Evolutionary conservation across 352 stramenopile genomes (phyloP).

Genomic region (Phytophthora rubi): DNA sequence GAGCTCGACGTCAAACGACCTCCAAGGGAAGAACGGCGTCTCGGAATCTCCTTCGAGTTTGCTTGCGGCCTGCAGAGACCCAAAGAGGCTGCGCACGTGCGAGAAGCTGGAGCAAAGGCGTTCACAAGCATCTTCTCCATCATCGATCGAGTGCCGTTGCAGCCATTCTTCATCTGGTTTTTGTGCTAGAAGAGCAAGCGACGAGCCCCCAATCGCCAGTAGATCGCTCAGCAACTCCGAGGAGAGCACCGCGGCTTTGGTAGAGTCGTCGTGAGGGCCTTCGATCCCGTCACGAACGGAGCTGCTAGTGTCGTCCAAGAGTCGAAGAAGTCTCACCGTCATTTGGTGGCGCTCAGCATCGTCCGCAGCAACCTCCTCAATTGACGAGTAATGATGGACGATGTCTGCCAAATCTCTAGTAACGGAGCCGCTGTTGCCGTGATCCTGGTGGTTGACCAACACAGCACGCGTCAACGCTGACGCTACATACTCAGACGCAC

Average conservation of each 20-base stretch:
- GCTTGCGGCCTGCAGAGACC: constrained; percentile 7
- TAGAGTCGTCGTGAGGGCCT: not conserved
- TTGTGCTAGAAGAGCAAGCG: not conserved
- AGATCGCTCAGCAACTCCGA: constrained; percentile 38
- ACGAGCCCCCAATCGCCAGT: constrained; percentile 16
- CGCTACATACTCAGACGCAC: constrained; percentile 20
- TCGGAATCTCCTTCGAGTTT: not conserved
- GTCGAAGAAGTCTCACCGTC: constrained; percentile 10
- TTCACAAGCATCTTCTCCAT: constrained; percentile 6
- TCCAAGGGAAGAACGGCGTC: constrained; percentile 32
- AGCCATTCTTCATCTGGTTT: constrained; percentile 13
- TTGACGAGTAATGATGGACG: constrained; percentile 9
- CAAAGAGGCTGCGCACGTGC: constrained; percentile 11
- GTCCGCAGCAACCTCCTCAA: constrained; percentile 6
- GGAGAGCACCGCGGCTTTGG: constrained; percentile 14
- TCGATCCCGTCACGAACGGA: not conserved
- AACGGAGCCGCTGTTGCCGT: not conserved
- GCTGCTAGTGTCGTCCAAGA: not conserved
- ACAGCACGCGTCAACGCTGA: constrained; percentile 17
- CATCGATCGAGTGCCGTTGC: not conserved
- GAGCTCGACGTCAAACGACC: constrained; percentile 26
- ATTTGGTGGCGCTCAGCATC: constrained; percentile 14
- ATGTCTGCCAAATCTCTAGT: constrained; percentile 26
- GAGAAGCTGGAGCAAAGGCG: constrained; percentile 16
- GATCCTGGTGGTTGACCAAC: constrained; percentile 1